Evolutionary conservation across 768 basidiomycete genomes (phyloP).

Genomic region (Russula virescens): DNA sequence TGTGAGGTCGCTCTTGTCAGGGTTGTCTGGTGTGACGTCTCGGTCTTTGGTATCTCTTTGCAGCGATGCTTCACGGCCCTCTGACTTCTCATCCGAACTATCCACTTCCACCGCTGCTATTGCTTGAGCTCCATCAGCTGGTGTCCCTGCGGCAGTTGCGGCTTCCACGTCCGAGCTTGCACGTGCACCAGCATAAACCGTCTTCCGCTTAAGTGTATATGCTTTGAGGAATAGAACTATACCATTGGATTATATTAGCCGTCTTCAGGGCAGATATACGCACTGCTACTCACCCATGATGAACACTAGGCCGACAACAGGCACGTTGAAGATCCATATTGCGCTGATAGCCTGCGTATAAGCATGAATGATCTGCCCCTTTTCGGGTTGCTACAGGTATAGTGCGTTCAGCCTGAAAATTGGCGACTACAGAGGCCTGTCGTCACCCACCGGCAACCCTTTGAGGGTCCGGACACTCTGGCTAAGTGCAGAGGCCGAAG

Average conservation of each 20-base stretch:
- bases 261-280: background rate
- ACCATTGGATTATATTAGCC: background rate
- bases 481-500: conserved; percentile 25
- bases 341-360: conserved; percentile 35
- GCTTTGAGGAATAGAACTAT: conserved; percentile 33
- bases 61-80: background rate
- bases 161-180: conserved; percentile 27
- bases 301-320: conserved; percentile 31
- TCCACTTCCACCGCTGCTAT: conserved; percentile 7
- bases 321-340: conserved; percentile 37
- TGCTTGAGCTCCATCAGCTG: background rate
- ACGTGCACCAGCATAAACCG: conserved; percentile 14
- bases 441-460: conserved; percentile 23
- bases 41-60: background rate
- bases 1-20: background rate
- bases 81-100: conserved; percentile 8
- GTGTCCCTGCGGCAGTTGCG: background rate
- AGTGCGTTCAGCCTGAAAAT: background rate
- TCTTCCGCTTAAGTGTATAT: conserved; percentile 33
- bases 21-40: background rate
- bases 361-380: conserved; percentile 34
- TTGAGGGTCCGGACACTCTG: conserved; percentile 29
- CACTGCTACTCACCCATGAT: conserved; percentile 26
- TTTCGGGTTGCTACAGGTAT: conserved; percentile 28
- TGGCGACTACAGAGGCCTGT: background rate